Evolutionary conservation across 2,329 filamentous ascomycete genomes (phyloP), one percentile per base, ranked within the genome.

Genomic region (Neopestalotiopsis sp.): DNA sequence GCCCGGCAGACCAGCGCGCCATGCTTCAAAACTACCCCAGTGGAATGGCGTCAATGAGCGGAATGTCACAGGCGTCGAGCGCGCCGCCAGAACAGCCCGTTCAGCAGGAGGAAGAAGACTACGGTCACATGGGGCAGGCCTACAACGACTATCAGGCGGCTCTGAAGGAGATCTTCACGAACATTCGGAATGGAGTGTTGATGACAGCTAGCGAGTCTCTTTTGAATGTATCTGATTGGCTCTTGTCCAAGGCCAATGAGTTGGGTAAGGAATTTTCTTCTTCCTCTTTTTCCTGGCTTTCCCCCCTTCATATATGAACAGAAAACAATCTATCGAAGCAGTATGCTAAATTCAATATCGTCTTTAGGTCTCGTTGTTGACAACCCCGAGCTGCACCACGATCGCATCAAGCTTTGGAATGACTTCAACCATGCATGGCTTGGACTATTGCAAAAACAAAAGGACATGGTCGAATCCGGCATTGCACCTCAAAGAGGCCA

Each of bases 341-440:
- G 28, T 30, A 38, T 68, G 14, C 66, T 68, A 56, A 67, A 30
- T n/a, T 53, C 34, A 17, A 32, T 32, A 1, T 70, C 10, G 14
- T 80, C 77, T 77, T 71, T 81, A 97, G 94, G 94, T 69, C 89
- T 98, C 75, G 91, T 92, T 73, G 90, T 91, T 76, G 95, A 98
- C 82, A 92, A 97, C 79, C 89, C 92, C 77, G 86, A 86, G 66
- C 87, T 94, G 68, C 90, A 96, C 76, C 83, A 87, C 68, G 91
- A 96, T 74, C 91, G 94, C 67, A 88, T 97, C 73, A 91, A 91
- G 76, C 84, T 98, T 6, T 99, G 96, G 96, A 91, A 92, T 75
- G 92, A 98, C 74, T 97, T 98, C 83, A 98, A 99, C 80, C 88
- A 94, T 69, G 94, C 93, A 69, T 98, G 95, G 95, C 87, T 98